Evolutionary conservation across 345 rosid species (phyloP).

Genomic region (Pistacia atlantica): DNA sequence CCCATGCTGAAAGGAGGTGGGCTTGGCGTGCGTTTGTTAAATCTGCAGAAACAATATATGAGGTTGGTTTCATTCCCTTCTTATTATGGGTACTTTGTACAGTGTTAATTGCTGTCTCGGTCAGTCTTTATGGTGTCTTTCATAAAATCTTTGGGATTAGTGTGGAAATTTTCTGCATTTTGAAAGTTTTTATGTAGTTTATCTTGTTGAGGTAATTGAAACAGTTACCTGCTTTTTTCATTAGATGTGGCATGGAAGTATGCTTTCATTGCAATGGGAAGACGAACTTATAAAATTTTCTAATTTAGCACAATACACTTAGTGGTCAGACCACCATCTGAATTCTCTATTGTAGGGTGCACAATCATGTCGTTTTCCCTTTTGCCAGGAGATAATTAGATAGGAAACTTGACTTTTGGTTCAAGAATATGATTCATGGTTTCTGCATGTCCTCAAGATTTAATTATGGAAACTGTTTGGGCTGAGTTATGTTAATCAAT

Average conservation of each 20-base stretch:
- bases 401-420: not conserved
- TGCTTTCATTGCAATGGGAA: slow-evolving; percentile 11
- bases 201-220: not conserved
- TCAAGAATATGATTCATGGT: not conserved
- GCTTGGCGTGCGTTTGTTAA: slow-evolving; percentile 88
- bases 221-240: not conserved
- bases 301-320: not conserved
- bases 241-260: not conserved
- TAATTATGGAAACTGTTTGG: not conserved
- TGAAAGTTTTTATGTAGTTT: not conserved
- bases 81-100: not conserved
- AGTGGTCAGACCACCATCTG: not conserved
- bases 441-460: not conserved
- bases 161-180: not conserved
- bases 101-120: not conserved
- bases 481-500: not conserved
- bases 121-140: not conserved
- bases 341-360: not conserved
- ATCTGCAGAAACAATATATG: slow-evolving; percentile 75
- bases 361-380: not conserved
- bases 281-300: not conserved
- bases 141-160: not conserved
- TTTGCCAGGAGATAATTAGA: not conserved
- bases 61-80: slow-evolving; percentile 51
- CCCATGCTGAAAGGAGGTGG: slow-evolving; percentile 57